Evolutionary conservation across 2,329 filamentous ascomycete genomes (phyloP).

Genomic region (Blastomyces silverae): DNA sequence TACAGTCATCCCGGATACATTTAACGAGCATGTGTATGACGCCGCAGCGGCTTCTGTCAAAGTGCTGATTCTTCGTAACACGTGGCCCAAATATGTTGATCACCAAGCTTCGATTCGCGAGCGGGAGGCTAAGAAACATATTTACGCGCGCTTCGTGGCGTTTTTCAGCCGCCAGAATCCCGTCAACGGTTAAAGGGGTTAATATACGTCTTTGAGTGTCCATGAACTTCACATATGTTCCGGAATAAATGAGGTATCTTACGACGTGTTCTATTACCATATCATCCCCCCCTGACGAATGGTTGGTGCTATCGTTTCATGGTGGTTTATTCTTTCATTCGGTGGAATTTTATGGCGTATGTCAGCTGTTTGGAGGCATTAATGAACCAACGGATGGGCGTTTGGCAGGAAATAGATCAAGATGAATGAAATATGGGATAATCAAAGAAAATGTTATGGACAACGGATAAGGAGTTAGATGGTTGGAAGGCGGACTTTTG

Average conservation of each 20-base stretch:
- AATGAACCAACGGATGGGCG: neutral
- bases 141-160: neutral
- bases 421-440: neutral
- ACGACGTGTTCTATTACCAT: no score
- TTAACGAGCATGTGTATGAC: conserved; percentile 50
- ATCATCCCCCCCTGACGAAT: no score
- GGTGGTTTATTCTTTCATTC: no score
- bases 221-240: neutral
- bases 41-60: conserved; percentile 50
- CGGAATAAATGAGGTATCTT: neutral
- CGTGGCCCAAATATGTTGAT: conserved; percentile 53
- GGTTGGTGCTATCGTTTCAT: no score
- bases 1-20: conserved; percentile 27
- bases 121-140: conserved; percentile 3
- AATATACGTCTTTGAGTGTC: no score
- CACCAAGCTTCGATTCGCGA: conserved; percentile 8
- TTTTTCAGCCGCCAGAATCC: neutral
- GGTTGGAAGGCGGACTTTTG: neutral
- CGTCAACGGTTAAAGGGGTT: neutral
- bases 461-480: neutral
- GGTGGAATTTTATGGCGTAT: neutral
- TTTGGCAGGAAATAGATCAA: neutral
- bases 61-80: conserved; percentile 57
- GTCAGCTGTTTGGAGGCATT: neutral
- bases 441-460: neutral